A percentile compares a stretch with the other conserved stretches of the same genome.
Evolutionary conservation across 306 rosid species (phyloP).

Genomic region (Inga oerstediana): DNA sequence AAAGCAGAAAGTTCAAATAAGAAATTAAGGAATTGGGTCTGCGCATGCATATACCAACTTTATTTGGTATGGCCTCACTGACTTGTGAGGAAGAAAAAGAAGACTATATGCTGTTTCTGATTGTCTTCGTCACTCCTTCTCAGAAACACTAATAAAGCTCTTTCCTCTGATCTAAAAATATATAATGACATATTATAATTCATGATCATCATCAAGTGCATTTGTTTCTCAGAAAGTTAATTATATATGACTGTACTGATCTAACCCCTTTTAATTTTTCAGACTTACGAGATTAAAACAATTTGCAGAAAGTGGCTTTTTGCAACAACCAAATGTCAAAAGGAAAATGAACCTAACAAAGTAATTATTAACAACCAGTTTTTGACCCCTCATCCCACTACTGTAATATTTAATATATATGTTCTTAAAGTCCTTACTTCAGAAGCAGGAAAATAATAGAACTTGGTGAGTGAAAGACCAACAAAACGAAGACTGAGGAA

Average conservation of each 20-base stretch:
- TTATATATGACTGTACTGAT: background rate
- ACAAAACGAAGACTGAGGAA: background rate
- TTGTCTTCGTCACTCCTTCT: conserved; percentile 26
- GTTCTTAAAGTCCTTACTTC: conserved; percentile 17
- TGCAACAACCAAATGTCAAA: background rate
- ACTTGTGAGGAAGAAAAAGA: background rate
- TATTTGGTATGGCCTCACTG: conserved; percentile 5
- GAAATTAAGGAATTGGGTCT: conserved; percentile 14
- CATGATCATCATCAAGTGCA: background rate
- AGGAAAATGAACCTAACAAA: conserved; percentile 14
- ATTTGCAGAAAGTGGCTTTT: background rate
- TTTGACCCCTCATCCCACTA: background rate
- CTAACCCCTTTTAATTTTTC: background rate
- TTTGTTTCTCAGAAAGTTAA: background rate
- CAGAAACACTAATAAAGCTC: conserved; percentile 12
- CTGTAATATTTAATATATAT: conserved; percentile 17
- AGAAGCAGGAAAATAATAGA: conserved; percentile 11
- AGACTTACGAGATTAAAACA: background rate
- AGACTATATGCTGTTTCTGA: conserved; percentile 28
- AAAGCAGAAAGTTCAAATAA: conserved; percentile 14
- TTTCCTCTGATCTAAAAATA: background rate
- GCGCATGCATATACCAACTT: conserved; percentile 4
- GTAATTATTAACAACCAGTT: background rate
- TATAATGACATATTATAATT: background rate
- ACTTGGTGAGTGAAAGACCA: background rate